Percentiles rank a stretch among this genome's conserved stretches.
These are phyloP conservation scores for Dictyophora rubrovolvata DNA, from an alignment of 768 basidiomycete genomes.

Conservation along the genomic window DNA sequence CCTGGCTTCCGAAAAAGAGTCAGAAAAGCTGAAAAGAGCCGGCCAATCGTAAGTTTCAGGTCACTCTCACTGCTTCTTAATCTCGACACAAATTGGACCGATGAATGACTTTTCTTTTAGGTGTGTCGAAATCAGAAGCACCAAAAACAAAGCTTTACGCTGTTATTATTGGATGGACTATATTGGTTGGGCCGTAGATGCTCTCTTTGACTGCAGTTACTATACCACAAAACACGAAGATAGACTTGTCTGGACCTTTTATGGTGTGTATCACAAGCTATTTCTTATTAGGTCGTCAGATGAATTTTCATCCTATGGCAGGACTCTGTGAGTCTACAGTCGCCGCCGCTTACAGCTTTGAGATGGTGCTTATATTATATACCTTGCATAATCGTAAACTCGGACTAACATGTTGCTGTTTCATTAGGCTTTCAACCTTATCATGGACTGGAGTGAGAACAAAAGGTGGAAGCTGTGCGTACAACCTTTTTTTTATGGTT, in stretches of 20 bases:
- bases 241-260: conserved; percentile 14
- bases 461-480: conserved; percentile 11
- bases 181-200: conserved; percentile 13
- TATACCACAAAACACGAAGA: conserved; percentile 14
- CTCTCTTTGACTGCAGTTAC: conserved; percentile 19
- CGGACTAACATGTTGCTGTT: not conserved
- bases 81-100: conserved; percentile 11
- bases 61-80: not conserved
- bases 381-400: not conserved
- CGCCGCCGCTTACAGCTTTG: conserved; percentile 19
- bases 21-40: conserved; percentile 18
- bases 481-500: not conserved
- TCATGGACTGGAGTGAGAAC: conserved; percentile 19
- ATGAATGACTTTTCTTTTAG: not conserved
- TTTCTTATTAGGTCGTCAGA: not conserved
- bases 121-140: conserved; percentile 16
- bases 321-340: conserved; percentile 20
- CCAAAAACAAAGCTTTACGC: conserved; percentile 7
- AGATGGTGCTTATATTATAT: conserved; percentile 1
- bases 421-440: conserved; percentile 19
- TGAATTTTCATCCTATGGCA: not conserved
- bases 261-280: conserved; percentile 11
- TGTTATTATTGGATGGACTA: conserved; percentile 12
- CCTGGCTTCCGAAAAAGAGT: conserved; percentile 17
- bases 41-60: conserved; percentile 5